Evolutionary conservation across 345 rosid species (phyloP), one percentile per base, ranked within the genome.

Genomic region (Acer campestre): DNA sequence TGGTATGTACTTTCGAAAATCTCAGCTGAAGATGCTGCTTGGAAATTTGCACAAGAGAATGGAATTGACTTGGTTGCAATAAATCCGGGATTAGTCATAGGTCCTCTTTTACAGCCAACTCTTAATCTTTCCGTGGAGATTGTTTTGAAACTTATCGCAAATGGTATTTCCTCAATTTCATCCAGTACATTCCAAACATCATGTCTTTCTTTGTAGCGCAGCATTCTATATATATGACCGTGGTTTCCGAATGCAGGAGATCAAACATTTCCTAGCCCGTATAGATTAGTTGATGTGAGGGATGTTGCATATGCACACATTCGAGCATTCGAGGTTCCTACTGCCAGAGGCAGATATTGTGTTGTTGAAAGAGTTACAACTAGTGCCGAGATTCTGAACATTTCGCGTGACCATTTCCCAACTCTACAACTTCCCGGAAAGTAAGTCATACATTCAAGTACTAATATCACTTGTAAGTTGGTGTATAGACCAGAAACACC

Each of bases 281-380:
- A 72, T 9, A 77, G 90, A 71, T 78, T 84, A 70, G 85, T 91
- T 70, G 82, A 89, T 62, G 88, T 84, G 42, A 87, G 87, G 77
- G 86, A 91, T 67, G 85, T 88, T 17, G 93, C 87, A n/a, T 48
- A 79, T 71, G 91, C 87, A 1, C 95, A 89, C 80, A 77, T 91
- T 51, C 84, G 70, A 85, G 93, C 90, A 7, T 76, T 83, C 61
- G 89, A 91, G 79, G 10, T 74, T 42, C 80, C 88, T 62, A 78
- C 86, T 46, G 89, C 91, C 8, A 81, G 40, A 0, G 87, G 90
- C 16, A 77, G 91, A 78, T 85, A 85, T 62, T 67, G 82, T 53
- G 10, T 84, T 14, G 89, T 84, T 44, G 84, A 65, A 62, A 62
- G 76, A 29, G 42, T 75, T 51, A 42, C 76, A 31, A 73, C 71